Conservation (phyloP, 768 basidiomycete genomes). For the Termitomyces sp. region DNA sequence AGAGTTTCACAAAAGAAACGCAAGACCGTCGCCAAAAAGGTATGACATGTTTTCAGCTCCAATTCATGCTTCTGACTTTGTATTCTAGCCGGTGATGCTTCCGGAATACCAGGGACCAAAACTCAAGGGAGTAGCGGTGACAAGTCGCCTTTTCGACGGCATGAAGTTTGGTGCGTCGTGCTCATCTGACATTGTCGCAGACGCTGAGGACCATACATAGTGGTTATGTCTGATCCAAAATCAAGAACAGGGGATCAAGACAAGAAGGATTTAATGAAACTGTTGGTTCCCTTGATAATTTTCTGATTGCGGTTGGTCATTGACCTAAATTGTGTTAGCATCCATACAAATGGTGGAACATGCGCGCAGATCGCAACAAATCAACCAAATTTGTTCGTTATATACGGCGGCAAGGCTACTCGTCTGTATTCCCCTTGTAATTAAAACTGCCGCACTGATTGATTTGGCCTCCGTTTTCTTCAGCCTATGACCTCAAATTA, state of each 20-base stretch:
- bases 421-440: conserved; percentile 45
- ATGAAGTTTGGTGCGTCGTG: conserved; percentile 72
- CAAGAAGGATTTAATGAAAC: conserved; percentile 65
- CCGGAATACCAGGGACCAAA: conserved; percentile 68
- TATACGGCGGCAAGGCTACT: conserved; percentile 69
- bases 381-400: conserved; percentile 51
- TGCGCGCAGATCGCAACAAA: conserved; percentile 60
- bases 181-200: neutral
- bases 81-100: conserved; percentile 51
- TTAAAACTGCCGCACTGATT: conserved; percentile 1
- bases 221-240: conserved; percentile 75
- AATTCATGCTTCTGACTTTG: neutral
- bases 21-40: conserved; percentile 54
- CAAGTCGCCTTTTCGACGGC: conserved; percentile 68
- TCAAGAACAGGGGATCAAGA: conserved; percentile 65
- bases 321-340: conserved; percentile 39
- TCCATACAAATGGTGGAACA: conserved; percentile 67
- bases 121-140: conserved; percentile 54
- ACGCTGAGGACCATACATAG: conserved; percentile 33
- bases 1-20: conserved; percentile 55
- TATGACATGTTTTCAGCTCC: conserved; percentile 20
- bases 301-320: neutral
- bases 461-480: neutral
- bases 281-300: conserved; percentile 39
- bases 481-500: conserved; percentile 71